A percentile compares a stretch with the other conserved stretches of the same genome.
These are phyloP conservation scores for Auricularia cornea DNA, from an alignment of 768 basidiomycete genomes.

Conservation along the genomic window DNA sequence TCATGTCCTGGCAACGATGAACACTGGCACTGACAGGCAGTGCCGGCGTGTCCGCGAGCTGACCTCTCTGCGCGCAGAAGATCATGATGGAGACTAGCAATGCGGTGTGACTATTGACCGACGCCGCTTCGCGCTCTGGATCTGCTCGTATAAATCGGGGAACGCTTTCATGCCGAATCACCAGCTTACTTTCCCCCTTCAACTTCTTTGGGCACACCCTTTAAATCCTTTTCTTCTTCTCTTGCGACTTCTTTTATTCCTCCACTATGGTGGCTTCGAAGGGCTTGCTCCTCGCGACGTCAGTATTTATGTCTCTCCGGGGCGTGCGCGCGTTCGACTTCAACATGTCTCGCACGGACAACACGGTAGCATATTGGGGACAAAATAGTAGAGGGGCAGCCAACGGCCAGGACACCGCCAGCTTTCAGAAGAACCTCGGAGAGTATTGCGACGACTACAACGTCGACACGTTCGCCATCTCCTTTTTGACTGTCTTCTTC, in stretches of 20 bases:
- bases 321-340: not conserved
- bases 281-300: not conserved
- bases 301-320: not conserved
- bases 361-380: not conserved
- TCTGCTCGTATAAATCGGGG: not conserved
- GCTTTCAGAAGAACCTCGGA: conserved; percentile 53
- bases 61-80: not conserved
- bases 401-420: conserved; percentile 35
- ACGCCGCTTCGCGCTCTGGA: not conserved
- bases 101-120: not conserved
- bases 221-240: not conserved
- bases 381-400: conserved; percentile 50
- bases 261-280: not conserved
- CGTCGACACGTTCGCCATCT: conserved; percentile 59
- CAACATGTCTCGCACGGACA: not conserved
- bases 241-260: not conserved
- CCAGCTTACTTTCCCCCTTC: not conserved
- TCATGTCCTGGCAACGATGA: not conserved
- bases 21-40: too few relatives aligned
- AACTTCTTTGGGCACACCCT: not conserved
- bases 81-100: not conserved
- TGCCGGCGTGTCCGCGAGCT: not conserved
- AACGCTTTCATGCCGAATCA: not conserved
- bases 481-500: conserved; percentile 60
- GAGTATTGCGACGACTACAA: conserved; percentile 51